Percentiles rank a stretch among this genome's conserved stretches.
Evolutionary conservation across 176 grass and related monocot species (phyloP).

Genomic region (Oryza officinalis): DNA sequence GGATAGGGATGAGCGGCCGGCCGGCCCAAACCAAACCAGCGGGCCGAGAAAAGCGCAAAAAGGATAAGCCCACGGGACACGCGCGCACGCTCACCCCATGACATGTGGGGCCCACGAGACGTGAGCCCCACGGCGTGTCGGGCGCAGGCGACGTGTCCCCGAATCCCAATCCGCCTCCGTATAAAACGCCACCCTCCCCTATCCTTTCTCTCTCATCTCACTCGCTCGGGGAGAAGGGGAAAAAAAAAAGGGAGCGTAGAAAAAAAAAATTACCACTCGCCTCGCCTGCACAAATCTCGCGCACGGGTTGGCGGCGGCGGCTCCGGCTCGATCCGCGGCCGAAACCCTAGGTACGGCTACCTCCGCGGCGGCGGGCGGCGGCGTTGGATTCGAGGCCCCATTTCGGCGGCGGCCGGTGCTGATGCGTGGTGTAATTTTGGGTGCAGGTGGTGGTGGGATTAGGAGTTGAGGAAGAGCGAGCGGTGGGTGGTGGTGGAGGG

Average conservation of each 20-base stretch:
- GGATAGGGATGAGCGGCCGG: conserved; percentile 48
- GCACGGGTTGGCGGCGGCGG: conserved; percentile 3
- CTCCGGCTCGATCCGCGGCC: conserved; percentile 48
- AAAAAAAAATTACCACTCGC: conserved; percentile 1
- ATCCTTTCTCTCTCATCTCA: conserved; percentile 3
- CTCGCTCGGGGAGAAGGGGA: background rate
- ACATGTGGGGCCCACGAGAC: background rate
- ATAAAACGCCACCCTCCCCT: conserved; percentile 39
- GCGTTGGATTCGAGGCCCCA: background rate
- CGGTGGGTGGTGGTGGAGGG: background rate
- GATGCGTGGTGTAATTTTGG: background rate
- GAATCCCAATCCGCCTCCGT: conserved; percentile 31
- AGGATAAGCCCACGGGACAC: background rate
- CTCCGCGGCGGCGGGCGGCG: background rate
- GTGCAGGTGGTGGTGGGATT: conserved; percentile 26
- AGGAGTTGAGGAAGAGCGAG: background rate
- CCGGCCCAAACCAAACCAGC: conserved; percentile 14
- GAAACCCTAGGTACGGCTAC: conserved; percentile 46
- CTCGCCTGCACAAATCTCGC: conserved; percentile 39
- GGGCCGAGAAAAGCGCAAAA: background rate
- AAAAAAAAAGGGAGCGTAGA: background rate
- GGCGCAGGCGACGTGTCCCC: conserved; percentile 23
- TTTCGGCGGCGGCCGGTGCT: background rate
- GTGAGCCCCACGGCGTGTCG: background rate
- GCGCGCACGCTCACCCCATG: background rate